Conservation (phyloP, 441 rosid genomes). For the Brassica balearica region DNA sequence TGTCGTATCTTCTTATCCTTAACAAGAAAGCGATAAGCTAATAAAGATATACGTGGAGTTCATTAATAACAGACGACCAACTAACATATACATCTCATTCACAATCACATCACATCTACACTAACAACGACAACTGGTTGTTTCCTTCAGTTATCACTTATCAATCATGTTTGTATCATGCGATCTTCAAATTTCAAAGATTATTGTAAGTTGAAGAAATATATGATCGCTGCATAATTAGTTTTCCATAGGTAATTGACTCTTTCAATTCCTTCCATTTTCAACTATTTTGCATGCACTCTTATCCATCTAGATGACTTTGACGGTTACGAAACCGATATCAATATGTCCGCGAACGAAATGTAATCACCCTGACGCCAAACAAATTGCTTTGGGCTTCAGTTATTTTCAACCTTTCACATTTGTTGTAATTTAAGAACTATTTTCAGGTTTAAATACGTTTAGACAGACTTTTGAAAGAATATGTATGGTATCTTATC, state of each 20-base stretch:
- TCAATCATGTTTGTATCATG: slow-evolving; percentile 15
- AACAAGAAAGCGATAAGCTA: slow-evolving; percentile 22
- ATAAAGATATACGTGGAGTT: slow-evolving; percentile 40
- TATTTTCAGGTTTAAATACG: not conserved
- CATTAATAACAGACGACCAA: slow-evolving; percentile 36
- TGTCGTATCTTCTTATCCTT: slow-evolving; percentile 36
- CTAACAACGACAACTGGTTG: slow-evolving; percentile 21
- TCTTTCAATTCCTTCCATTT: not conserved
- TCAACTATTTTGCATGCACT: not conserved
- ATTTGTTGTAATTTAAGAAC: not conserved
- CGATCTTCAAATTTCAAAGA: not conserved
- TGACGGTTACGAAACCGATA: not conserved
- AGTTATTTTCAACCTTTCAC: not conserved
- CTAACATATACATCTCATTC: slow-evolving; percentile 10
- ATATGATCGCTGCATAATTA: slow-evolving; percentile 15
- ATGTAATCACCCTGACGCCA: not conserved
- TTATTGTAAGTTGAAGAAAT: slow-evolving; percentile 23
- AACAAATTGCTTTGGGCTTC: not conserved
- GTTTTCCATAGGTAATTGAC: slow-evolving; percentile 7
- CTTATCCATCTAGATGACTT: slow-evolving; percentile 10
- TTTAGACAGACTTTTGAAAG: slow-evolving; percentile 1
- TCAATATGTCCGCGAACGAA: not conserved
- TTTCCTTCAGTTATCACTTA: slow-evolving; percentile 10
- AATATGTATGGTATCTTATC: not conserved
- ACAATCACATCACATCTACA: slow-evolving; percentile 33